Percentiles rank a stretch among this genome's conserved stretches.
phyloP scores from a whole-genome alignment of 495 filamentous ascomycete species.

The Penicillium diatomitis region DNA sequence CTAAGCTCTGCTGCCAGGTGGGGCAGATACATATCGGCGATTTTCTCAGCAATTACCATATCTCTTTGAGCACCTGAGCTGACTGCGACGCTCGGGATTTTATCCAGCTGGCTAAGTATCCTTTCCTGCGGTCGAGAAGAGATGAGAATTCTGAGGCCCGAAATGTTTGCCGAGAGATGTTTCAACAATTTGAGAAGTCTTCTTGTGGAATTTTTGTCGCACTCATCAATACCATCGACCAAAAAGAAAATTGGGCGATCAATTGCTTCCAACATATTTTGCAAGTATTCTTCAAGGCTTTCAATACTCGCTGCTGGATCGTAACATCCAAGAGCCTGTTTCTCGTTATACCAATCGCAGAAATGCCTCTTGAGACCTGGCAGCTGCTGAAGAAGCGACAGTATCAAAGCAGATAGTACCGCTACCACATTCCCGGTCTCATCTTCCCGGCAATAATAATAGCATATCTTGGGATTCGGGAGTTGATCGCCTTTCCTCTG shows the following conservation, averaged over 20 bases:
- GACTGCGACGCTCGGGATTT: not conserved
- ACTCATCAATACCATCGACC: constrained; percentile 1
- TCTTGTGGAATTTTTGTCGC: not conserved
- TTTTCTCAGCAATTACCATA: not conserved
- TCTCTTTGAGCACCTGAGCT: not conserved
- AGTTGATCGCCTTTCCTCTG: not conserved
- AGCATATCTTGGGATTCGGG: not conserved
- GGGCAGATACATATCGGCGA: not conserved
- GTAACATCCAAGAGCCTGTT: not conserved
- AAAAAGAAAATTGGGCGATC: not conserved
- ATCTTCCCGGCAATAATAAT: not conserved
- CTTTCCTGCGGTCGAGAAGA: not conserved
- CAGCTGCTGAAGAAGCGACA: not conserved
- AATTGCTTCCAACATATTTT: not conserved
- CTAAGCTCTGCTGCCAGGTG: not conserved
- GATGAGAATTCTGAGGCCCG: not conserved
- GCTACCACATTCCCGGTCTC: not conserved
- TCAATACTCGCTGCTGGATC: not conserved
- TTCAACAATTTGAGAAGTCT: not conserved
- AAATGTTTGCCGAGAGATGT: not conserved
- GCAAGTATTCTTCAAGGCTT: not conserved
- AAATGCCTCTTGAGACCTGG: not conserved
- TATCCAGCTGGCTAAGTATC: not conserved
- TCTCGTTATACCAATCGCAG: not conserved
- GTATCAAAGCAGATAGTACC: not conserved